Evolutionary conservation across 306 rosid genomes (phyloP).

Genomic region (Vigna mungo): DNA sequence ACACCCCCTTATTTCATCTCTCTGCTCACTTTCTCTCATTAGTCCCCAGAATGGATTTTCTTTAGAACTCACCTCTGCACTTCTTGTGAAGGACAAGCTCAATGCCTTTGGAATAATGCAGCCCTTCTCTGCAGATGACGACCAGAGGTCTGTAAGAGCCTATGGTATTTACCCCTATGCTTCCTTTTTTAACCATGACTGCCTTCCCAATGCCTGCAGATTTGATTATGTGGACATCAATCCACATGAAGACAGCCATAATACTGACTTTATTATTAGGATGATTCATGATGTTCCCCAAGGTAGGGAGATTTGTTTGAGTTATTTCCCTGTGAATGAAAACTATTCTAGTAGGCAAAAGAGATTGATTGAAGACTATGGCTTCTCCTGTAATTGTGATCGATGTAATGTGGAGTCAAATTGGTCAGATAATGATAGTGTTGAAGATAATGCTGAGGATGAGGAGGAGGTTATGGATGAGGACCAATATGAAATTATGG

Average conservation of each 20-base stretch:
- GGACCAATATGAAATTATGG: slow-evolving; percentile 54
- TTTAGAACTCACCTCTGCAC: slow-evolving; percentile 57
- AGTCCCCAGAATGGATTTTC: slow-evolving; percentile 47
- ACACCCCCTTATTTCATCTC: slow-evolving; percentile 55
- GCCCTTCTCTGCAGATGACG: slow-evolving; percentile 57
- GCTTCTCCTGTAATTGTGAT: slow-evolving; percentile 77
- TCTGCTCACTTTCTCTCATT: slow-evolving; percentile 35
- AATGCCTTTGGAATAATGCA: slow-evolving; percentile 86
- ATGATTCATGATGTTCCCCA: slow-evolving; percentile 84
- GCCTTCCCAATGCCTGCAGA: slow-evolving; percentile 93
- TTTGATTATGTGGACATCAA: slow-evolving; percentile 71
- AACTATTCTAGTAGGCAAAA: slow-evolving; percentile 66
- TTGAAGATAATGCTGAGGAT: slow-evolving; percentile 49
- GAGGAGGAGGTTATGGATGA: slow-evolving; percentile 59
- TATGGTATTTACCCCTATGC: slow-evolving; percentile 74
- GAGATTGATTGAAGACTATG: slow-evolving; percentile 79
- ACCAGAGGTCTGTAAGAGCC: slow-evolving; percentile 70
- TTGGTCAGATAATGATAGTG: slow-evolving; percentile 73
- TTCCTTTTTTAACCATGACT: slow-evolving; percentile 81
- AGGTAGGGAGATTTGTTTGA: slow-evolving; percentile 86
- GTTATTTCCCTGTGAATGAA: slow-evolving; percentile 82
- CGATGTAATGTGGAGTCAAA: slow-evolving; percentile 76
- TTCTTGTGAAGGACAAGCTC: slow-evolving; percentile 73
- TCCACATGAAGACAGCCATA: slow-evolving; percentile 35
- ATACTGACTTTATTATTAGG: slow-evolving; percentile 69